Conservation (phyloP, 345 rosid species). For the Acer saccharum region DNA sequence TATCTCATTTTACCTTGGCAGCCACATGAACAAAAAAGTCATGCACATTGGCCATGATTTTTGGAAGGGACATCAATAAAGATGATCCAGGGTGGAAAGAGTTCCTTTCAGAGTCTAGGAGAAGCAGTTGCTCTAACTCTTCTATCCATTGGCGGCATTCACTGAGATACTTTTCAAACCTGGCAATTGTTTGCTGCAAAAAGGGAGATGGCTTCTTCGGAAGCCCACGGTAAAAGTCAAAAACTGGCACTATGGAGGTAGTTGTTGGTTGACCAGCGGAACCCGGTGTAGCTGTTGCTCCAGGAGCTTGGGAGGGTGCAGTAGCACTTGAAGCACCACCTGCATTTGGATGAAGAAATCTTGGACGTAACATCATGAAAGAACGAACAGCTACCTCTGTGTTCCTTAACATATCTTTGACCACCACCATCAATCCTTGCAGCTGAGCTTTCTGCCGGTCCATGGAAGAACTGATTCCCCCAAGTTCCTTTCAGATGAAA, state of each 20-base stretch:
- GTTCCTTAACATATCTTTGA: conserved; percentile 79
- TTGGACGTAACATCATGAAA: conserved; percentile 77
- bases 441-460: conserved; percentile 82
- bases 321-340: conserved; percentile 53
- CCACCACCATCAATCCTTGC: conserved; percentile 76
- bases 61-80: conserved; percentile 81
- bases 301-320: conserved; percentile 66
- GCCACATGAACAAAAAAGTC: conserved; percentile 94
- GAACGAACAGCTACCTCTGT: conserved; percentile 89
- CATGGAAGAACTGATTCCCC: conserved; percentile 77
- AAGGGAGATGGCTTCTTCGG: conserved; percentile 91
- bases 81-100: conserved; percentile 51
- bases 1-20: conserved; percentile 69
- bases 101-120: conserved; percentile 69
- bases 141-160: conserved; percentile 91
- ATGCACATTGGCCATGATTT: conserved; percentile 88
- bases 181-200: conserved; percentile 72
- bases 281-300: conserved; percentile 48
- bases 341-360: conserved; percentile 61
- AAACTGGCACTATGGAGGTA: conserved; percentile 55
- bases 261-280: conserved; percentile 59
- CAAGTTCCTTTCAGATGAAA: conserved; percentile 67
- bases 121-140: conserved; percentile 89
- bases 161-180: conserved; percentile 84
- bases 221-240: conserved; percentile 83